Conservation (phyloP, 169 alveolate genomes). For the Plasmodium gallinaceum region DNA sequence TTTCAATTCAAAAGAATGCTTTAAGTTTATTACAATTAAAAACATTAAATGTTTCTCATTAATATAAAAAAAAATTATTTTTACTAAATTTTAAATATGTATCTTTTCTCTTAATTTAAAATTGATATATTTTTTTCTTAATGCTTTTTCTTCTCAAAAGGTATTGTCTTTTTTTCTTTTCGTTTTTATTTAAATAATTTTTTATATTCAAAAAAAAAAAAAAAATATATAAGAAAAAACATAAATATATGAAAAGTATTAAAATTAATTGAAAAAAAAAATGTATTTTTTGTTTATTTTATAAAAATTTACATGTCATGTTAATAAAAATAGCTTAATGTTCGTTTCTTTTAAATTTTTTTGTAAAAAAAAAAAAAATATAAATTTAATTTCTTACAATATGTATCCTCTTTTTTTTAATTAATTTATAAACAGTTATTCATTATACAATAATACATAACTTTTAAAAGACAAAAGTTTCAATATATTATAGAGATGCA, state of each 20-base stretch:
- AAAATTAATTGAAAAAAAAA: conserved; percentile 22
- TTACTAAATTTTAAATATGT: conserved; percentile 3
- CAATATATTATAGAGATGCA: background rate
- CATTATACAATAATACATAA: background rate
- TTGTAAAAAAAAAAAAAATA: conserved; percentile 6
- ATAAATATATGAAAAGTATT: conserved; percentile 3
- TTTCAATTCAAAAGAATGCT: conserved; percentile 18
- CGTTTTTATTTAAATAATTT: conserved; percentile 4
- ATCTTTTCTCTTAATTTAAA: conserved; percentile 17
- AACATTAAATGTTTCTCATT: conserved; percentile 20
- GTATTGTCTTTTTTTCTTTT: conserved; percentile 41
- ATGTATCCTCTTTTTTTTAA: background rate
- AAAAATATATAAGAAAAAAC: background rate
- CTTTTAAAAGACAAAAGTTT: conserved; percentile 1
- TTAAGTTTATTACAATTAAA: conserved; percentile 23
- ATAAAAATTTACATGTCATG: conserved; percentile 17
- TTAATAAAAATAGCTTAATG: conserved; percentile 43
- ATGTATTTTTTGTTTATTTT: conserved; percentile 45
- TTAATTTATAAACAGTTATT: too few species aligned
- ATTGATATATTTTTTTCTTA: conserved; percentile 10
- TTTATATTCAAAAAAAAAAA: conserved; percentile 30
- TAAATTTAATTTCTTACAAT: background rate
- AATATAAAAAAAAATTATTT: conserved; percentile 19
- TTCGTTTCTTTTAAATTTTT: conserved; percentile 10
- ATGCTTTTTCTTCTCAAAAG: conserved; percentile 25